phyloP scores from a whole-genome alignment of 768 basidiomycete species.

The Pleurotus cornucopiae region DNA sequence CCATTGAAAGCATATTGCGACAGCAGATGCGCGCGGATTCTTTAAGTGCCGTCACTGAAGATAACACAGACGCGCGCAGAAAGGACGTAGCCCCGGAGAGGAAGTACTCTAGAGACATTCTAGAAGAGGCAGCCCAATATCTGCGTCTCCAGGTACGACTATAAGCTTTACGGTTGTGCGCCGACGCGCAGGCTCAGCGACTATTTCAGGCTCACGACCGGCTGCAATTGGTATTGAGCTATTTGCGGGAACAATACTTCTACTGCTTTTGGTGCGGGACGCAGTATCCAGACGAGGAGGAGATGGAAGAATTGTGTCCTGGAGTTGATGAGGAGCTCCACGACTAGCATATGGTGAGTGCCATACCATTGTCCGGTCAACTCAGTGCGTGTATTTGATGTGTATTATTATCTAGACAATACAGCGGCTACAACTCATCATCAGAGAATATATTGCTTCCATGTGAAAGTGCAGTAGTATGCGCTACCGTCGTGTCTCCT shows the following conservation, averaged over 20 bases:
- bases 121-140: conserved; percentile 68
- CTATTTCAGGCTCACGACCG: conserved; percentile 61
- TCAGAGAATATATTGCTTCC: neutral
- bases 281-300: conserved; percentile 57
- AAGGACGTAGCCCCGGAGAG: conserved; percentile 24
- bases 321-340: conserved; percentile 76
- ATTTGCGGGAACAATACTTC: conserved; percentile 65
- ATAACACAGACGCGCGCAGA: conserved; percentile 18
- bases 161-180: neutral
- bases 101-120: conserved; percentile 45
- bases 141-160: conserved; percentile 56
- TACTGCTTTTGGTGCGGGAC: conserved; percentile 93
- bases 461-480: neutral
- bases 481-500: neutral
- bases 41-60: conserved; percentile 42
- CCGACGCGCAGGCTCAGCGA: no score
- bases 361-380: neutral
- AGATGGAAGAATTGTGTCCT: conserved; percentile 65
- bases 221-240: conserved; percentile 60
- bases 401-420: neutral
- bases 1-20: conserved; percentile 51
- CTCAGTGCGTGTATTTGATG: neutral
- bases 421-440: no score
- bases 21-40: conserved; percentile 75
- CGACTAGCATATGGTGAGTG: conserved; percentile 41